Evolutionary conservation across 2,329 filamentous ascomycete species (phyloP).

Genomic region (Thelonectria discophora): DNA sequence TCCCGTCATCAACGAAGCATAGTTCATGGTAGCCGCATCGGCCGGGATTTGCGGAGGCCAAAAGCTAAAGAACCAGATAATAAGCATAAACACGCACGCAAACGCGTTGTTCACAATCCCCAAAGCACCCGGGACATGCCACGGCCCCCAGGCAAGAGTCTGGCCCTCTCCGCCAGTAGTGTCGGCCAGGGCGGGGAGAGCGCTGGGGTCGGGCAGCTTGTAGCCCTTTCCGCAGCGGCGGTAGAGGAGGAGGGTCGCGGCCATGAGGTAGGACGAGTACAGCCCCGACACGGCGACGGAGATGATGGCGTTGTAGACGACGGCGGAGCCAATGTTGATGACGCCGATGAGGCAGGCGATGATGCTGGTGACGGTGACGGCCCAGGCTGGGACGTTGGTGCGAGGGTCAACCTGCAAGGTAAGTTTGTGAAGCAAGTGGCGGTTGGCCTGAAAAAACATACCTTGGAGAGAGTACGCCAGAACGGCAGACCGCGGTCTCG

Average conservation of each 20-base stretch:
- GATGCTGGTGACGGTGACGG: conserved; percentile 39
- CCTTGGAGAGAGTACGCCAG: conserved; percentile 39
- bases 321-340: conserved; percentile 46
- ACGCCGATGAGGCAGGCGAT: conserved; percentile 44
- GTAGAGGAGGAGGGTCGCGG: conserved; percentile 35
- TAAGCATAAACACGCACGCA: conserved; percentile 60
- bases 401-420: conserved; percentile 33
- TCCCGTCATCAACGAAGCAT: conserved; percentile 54
- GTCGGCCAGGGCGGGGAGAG: conserved; percentile 30
- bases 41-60: conserved; percentile 50
- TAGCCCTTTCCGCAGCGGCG: conserved; percentile 35
- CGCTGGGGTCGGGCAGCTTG: conserved; percentile 35
- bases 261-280: conserved; percentile 45
- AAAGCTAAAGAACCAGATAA: conserved; percentile 64
- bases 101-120: conserved; percentile 64
- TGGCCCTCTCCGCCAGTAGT: conserved; percentile 28
- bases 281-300: conserved; percentile 45
- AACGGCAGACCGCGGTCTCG: conserved; percentile 46
- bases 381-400: conserved; percentile 43
- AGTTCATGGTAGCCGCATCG: conserved; percentile 53
- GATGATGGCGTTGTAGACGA: conserved; percentile 44
- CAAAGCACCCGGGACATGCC: conserved; percentile 59
- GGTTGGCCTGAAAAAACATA: background rate
- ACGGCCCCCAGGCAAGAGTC: conserved; percentile 59
- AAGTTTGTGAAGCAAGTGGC: background rate